Conservation (phyloP, 208 protist species). For the Borovskyia barvae region DNA sequence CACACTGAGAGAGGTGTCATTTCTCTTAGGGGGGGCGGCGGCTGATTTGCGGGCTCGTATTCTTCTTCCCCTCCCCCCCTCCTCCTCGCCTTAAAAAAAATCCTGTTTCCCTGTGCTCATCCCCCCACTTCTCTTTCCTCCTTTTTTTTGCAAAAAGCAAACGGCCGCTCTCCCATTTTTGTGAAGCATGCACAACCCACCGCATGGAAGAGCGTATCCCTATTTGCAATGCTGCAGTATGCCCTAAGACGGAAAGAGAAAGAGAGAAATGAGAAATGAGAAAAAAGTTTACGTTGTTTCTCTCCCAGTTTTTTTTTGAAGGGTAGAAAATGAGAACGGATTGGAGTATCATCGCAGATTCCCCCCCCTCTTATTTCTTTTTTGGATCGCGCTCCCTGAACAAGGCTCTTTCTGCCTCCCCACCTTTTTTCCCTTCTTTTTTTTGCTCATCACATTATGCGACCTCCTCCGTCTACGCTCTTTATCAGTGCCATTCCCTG, state of each 20-base stretch:
- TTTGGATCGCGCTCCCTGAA: too few relatives aligned
- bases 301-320: not conserved
- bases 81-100: not conserved
- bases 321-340: not conserved
- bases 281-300: not conserved
- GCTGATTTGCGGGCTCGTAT: not conserved
- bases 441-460: not conserved
- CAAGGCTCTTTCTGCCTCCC: not conserved
- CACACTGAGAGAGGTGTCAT: not conserved
- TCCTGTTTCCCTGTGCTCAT: not conserved
- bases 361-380: not conserved
- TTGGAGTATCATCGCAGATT: not conserved
- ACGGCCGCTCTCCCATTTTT: too few relatives aligned
- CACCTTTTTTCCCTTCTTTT: not conserved
- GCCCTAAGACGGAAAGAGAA: not conserved
- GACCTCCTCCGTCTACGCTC: too few relatives aligned
- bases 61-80: not conserved
- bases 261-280: not conserved
- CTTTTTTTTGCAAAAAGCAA: too few relatives aligned
- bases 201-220: too few relatives aligned
- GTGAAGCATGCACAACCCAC: too few relatives aligned
- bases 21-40: not conserved
- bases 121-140: not conserved
- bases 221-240: too few relatives aligned
- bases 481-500: too few relatives aligned